phyloP scores from a whole-genome alignment of 768 basidiomycete genomes.

The Leccinellum rugosiceps region DNA sequence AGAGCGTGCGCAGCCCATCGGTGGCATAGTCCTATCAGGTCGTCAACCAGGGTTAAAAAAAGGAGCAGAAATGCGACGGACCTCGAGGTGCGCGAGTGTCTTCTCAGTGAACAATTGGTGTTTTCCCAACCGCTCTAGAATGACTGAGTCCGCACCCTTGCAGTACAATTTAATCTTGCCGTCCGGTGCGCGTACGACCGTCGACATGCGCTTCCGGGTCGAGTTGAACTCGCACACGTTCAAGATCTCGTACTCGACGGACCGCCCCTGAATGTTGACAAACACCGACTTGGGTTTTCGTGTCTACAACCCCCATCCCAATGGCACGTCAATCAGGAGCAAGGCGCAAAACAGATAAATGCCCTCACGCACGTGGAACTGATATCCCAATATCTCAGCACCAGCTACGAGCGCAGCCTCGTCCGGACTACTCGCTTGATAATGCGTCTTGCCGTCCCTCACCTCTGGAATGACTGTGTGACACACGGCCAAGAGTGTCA shows the following conservation, averaged over 20 bases:
- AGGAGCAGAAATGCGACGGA: slow-evolving; percentile 27
- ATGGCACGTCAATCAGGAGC: not conserved
- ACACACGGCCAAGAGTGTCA: slow-evolving; percentile 88
- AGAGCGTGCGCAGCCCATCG: slow-evolving; percentile 95
- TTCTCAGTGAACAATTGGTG: slow-evolving; percentile 82
- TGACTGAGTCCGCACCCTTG: slow-evolving; percentile 98
- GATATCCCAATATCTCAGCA: slow-evolving; percentile 87
- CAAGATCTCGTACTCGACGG: slow-evolving; percentile 82
- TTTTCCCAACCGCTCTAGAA: slow-evolving; percentile 86
- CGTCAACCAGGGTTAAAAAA: not conserved
- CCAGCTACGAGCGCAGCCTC: slow-evolving; percentile 95
- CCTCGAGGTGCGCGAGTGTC: slow-evolving; percentile 89
- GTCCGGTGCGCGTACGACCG: slow-evolving; percentile 80
- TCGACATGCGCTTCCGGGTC: slow-evolving; percentile 97
- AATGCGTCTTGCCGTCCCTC: slow-evolving; percentile 84
- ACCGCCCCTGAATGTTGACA: slow-evolving; percentile 69
- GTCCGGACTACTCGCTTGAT: slow-evolving; percentile 96
- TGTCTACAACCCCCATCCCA: slow-evolving; percentile 48
- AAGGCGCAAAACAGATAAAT: not conserved
- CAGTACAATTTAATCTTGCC: slow-evolving; percentile 93
- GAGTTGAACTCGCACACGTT: slow-evolving; percentile 99
- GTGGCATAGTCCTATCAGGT: slow-evolving; percentile 83
- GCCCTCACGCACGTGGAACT: slow-evolving; percentile 74
- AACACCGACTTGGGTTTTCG: slow-evolving; percentile 97
- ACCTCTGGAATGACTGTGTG: slow-evolving; percentile 98